These are phyloP conservation scores for Anacardium occidentale DNA, from an alignment of 345 rosid genomes.

Conservation along the genomic window DNA sequence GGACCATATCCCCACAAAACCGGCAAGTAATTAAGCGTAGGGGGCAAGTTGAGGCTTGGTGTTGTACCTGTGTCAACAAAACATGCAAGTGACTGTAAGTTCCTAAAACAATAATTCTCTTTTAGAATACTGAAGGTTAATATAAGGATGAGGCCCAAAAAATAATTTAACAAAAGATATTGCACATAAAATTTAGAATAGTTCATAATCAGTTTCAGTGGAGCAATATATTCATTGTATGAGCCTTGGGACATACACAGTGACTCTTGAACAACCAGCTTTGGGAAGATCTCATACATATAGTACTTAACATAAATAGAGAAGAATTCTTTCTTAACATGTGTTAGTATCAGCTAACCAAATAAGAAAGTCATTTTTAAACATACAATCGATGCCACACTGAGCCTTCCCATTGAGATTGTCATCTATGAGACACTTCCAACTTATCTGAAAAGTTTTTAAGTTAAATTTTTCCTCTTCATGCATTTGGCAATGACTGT, in stretches of 20 bases:
- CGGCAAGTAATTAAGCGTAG: constrained; percentile 70
- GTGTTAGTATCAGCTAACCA: neutral
- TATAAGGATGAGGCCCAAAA: too few relatives aligned
- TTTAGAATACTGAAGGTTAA: too few relatives aligned
- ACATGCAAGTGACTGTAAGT: too few relatives aligned
- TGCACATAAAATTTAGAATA: too few relatives aligned
- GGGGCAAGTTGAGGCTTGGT: constrained; percentile 73
- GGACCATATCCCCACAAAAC: constrained; percentile 95
- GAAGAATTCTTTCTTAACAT: neutral
- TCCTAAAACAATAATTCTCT: neutral
- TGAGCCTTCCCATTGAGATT: neutral
- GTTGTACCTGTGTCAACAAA: constrained; percentile 65
- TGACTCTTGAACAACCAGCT: neutral
- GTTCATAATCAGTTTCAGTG: too few relatives aligned
- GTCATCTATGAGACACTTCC: neutral
- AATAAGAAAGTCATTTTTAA: neutral
- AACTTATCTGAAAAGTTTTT: neutral
- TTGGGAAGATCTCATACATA: neutral
- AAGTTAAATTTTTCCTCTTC: neutral
- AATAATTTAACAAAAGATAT: neutral
- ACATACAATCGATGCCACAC: neutral
- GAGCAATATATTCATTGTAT: too few relatives aligned
- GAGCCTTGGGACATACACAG: neutral
- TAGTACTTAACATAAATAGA: neutral
- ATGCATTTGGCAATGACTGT: neutral